Conservation (phyloP, 2,329 filamentous ascomycete species). For the Plenodomus tracheiphilus region DNA sequence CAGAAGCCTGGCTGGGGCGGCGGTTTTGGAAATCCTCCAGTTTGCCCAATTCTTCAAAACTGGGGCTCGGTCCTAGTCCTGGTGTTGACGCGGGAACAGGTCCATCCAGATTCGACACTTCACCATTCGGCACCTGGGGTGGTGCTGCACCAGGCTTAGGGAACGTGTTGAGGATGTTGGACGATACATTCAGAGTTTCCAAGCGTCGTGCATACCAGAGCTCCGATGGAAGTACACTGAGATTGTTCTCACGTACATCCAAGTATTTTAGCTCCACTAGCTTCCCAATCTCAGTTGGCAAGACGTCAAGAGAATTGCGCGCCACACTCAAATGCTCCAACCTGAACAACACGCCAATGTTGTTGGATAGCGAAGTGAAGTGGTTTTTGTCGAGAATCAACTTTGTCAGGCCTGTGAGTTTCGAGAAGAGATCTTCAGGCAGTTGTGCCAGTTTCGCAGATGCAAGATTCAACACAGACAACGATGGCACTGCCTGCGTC, state of each 20-base stretch:
- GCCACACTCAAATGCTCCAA: slow-evolving; percentile 93
- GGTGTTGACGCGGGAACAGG: slow-evolving; percentile 52
- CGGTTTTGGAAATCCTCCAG: slow-evolving; percentile 66
- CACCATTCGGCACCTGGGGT: slow-evolving; percentile 48
- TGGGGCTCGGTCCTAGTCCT: slow-evolving; percentile 59
- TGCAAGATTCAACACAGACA: slow-evolving; percentile 86
- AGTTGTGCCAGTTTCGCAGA: slow-evolving; percentile 90
- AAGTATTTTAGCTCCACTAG: slow-evolving; percentile 81
- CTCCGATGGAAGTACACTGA: slow-evolving; percentile 84
- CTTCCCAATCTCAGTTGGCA: slow-evolving; percentile 87
- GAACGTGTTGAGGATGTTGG: slow-evolving; percentile 88
- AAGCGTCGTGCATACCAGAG: slow-evolving; percentile 94
- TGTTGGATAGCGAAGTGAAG: slow-evolving; percentile 83
- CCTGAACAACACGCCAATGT: slow-evolving; percentile 80
- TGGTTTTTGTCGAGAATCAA: slow-evolving; percentile 93
- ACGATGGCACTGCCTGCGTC: slow-evolving; percentile 71
- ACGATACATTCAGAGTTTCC: slow-evolving; percentile 91
- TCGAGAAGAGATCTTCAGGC: slow-evolving; percentile 81
- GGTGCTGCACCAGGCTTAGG: slow-evolving; percentile 80
- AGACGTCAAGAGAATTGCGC: slow-evolving; percentile 81
- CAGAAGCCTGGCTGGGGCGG: slow-evolving; percentile 83
- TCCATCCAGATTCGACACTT: slow-evolving; percentile 40
- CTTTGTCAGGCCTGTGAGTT: slow-evolving; percentile 83
- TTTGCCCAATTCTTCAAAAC: slow-evolving; percentile 75
- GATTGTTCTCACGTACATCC: slow-evolving; percentile 91